phyloP scores from a whole-genome alignment of 2,329 filamentous ascomycete species.

The Aspergillus sp. region DNA sequence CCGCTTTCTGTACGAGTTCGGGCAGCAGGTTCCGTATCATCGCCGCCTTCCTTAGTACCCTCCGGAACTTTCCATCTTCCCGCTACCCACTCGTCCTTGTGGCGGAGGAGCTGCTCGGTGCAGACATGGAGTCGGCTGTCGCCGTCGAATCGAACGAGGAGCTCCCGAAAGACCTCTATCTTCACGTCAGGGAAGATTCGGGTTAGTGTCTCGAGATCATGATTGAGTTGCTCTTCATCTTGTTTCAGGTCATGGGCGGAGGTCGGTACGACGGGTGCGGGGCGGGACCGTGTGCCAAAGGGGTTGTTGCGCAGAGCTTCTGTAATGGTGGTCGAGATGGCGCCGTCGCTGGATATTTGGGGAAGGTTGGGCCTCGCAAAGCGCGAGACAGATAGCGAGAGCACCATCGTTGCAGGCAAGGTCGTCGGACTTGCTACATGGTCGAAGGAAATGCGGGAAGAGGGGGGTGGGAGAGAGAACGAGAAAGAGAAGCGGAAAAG shows the following conservation, averaged over 20 bases:
- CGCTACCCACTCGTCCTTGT: slow-evolving; percentile 47
- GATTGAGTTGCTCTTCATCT: slow-evolving; percentile 42
- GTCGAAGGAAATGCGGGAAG: slow-evolving; percentile 12
- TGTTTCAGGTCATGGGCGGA: slow-evolving; percentile 28
- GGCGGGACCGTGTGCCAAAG: slow-evolving; percentile 33
- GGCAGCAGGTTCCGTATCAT: background rate
- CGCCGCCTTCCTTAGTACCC: slow-evolving; percentile 7
- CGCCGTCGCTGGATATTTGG: slow-evolving; percentile 24
- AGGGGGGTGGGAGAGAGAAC: background rate
- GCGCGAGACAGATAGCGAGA: slow-evolving; percentile 35
- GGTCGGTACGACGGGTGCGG: slow-evolving; percentile 16
- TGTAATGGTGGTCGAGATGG: slow-evolving; percentile 34
- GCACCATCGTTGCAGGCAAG: slow-evolving; percentile 33
- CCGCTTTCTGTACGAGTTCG: slow-evolving; percentile 7
- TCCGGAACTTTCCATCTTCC: slow-evolving; percentile 44
- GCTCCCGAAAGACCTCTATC: slow-evolving; percentile 47
- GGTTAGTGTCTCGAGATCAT: slow-evolving; percentile 38
- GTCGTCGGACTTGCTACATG: slow-evolving; percentile 29
- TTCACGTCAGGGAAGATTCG: slow-evolving; percentile 46
- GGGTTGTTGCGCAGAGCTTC: slow-evolving; percentile 46
- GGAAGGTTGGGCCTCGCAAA: slow-evolving; percentile 31
- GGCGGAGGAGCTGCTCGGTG: slow-evolving; percentile 45
- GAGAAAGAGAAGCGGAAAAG: background rate
- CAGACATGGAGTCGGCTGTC: slow-evolving; percentile 46
- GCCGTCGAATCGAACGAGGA: slow-evolving; percentile 46